phyloP scores from a whole-genome alignment of 2,329 filamentous ascomycete species.

The Apiospora saccharicola region DNA sequence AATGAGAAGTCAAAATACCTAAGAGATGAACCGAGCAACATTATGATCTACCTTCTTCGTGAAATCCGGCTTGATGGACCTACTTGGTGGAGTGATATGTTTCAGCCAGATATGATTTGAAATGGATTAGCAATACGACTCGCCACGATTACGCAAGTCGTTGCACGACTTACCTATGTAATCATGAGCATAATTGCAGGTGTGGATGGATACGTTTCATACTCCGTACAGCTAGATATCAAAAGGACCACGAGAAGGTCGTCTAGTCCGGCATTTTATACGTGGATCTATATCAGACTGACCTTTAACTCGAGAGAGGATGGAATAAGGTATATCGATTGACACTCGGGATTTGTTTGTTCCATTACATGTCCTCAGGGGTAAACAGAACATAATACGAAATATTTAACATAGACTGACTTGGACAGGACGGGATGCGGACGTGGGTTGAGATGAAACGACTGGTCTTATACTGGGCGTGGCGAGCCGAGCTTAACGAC shows the following conservation, averaged over 20 bases:
- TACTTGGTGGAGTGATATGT: too few species aligned
- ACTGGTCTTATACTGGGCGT: conserved; percentile 13
- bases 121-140: neutral
- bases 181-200: neutral
- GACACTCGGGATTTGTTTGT: neutral
- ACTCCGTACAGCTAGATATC: too few species aligned
- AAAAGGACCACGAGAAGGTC: too few species aligned
- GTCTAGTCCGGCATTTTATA: too few species aligned
- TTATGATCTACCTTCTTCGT: neutral
- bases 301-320: neutral
- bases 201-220: too few species aligned
- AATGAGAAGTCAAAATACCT: neutral
- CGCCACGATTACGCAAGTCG: too few species aligned
- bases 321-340: neutral
- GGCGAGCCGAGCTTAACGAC: neutral
- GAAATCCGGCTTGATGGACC: neutral
- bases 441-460: neutral
- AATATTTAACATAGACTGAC: neutral
- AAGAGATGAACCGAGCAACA: neutral
- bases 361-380: neutral
- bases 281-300: neutral
- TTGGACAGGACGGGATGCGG: neutral
- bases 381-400: neutral
- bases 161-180: neutral
- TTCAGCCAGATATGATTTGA: neutral